Conservation (phyloP, 2,329 filamentous ascomycete genomes). For the Incumbomyces lentus region DNA sequence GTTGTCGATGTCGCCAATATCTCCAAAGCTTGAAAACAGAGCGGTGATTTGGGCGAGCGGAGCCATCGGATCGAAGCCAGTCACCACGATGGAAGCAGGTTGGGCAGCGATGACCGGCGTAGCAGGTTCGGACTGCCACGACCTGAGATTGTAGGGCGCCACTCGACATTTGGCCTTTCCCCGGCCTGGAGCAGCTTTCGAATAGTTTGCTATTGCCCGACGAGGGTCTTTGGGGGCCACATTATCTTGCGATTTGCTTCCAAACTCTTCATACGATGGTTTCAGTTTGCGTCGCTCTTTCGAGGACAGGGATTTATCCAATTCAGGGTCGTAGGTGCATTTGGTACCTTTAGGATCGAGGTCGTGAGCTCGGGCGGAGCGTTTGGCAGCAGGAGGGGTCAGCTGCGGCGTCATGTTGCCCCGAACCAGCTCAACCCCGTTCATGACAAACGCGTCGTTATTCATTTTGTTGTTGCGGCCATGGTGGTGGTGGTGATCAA, state of each 20-base stretch:
- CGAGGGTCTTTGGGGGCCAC: slow-evolving; percentile 72
- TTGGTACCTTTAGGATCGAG: slow-evolving; percentile 48
- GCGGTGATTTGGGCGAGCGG: slow-evolving; percentile 55
- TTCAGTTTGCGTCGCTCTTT: slow-evolving; percentile 43
- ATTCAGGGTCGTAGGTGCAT: slow-evolving; percentile 53
- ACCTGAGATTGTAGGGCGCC: slow-evolving; percentile 68
- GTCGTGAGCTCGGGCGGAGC: slow-evolving; percentile 40
- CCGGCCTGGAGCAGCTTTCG: slow-evolving; percentile 49
- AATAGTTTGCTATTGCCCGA: slow-evolving; percentile 55
- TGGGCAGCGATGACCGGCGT: slow-evolving; percentile 43
- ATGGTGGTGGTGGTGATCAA: slow-evolving; percentile 4
- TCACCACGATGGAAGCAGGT: slow-evolving; percentile 80
- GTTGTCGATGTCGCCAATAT: slow-evolving; percentile 83
- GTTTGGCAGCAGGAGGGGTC: slow-evolving; percentile 36
- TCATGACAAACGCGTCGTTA: slow-evolving; percentile 23
- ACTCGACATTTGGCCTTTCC: slow-evolving; percentile 59
- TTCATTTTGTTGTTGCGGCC: not conserved
- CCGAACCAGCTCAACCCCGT: slow-evolving; percentile 17
- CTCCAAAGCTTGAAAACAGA: slow-evolving; percentile 70
- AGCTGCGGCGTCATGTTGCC: slow-evolving; percentile 32
- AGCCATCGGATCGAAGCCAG: slow-evolving; percentile 73
- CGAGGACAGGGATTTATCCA: slow-evolving; percentile 48
- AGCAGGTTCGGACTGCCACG: slow-evolving; percentile 69
- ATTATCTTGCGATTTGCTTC: slow-evolving; percentile 60
- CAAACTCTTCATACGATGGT: slow-evolving; percentile 43